Evolutionary conservation across 305 asterid species (phyloP).

Genomic region (Fraxinus xanthoxyloides): DNA sequence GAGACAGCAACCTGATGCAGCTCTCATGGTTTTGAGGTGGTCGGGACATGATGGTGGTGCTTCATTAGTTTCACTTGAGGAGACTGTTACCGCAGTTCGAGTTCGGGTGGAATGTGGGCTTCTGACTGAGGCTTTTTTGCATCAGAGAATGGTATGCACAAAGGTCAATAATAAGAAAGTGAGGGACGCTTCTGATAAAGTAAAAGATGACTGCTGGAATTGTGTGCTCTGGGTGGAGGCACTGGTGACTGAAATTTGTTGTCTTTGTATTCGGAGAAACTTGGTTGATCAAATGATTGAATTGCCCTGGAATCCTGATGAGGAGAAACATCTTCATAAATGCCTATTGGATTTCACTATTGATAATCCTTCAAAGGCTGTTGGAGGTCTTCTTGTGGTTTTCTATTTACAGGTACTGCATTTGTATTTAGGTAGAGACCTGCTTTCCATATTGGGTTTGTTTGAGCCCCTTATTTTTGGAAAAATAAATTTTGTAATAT

Average conservation of each 20-base stretch:
- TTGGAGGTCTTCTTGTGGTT: conserved; percentile 94
- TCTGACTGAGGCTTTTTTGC: conserved; percentile 88
- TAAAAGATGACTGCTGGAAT: conserved; percentile 41
- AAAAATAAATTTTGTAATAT: too few species aligned
- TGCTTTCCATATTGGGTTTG: conserved; percentile 12
- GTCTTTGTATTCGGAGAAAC: conserved; percentile 74
- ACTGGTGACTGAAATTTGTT: conserved; percentile 80
- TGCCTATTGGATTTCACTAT: conserved; percentile 66
- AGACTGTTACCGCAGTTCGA: conserved; percentile 84
- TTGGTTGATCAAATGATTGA: conserved; percentile 87
- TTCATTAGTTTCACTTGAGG: conserved; percentile 60
- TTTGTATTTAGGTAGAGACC: background rate
- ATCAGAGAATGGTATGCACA: conserved; percentile 69
- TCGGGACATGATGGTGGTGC: conserved; percentile 79
- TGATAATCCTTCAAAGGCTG: conserved; percentile 61
- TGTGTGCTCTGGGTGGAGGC: conserved; percentile 73
- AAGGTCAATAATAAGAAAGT: conserved; percentile 63
- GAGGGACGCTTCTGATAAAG: conserved; percentile 40
- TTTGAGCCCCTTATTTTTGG: background rate
- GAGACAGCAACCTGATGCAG: conserved; percentile 89
- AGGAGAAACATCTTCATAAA: conserved; percentile 85
- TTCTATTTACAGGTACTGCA: conserved; percentile 81
- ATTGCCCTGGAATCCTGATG: conserved; percentile 87
- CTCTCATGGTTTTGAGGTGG: conserved; percentile 89
- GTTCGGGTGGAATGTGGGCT: conserved; percentile 90